Base-by-base conservation (phyloP, 352 stramenopile species). In the Phytophthora idaei region DNA sequence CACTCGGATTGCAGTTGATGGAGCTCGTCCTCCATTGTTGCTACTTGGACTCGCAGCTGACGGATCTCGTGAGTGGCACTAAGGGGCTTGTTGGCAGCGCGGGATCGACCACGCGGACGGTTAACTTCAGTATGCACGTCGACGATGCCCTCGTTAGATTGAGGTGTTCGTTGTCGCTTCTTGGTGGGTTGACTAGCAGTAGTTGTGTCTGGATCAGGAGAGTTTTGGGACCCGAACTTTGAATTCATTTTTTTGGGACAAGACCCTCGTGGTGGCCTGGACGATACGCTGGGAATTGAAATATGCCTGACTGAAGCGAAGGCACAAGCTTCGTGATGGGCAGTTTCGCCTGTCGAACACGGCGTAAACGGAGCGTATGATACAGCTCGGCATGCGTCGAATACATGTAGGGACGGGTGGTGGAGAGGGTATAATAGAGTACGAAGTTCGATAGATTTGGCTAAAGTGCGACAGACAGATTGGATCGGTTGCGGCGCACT, bases 41-140 rank as follows among this genome's bases (percentile, higher is more conserved):
- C 28, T 1, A 54, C 48, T 39, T 54, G 28, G 10, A 9, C 29
- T 25, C 48, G 28, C 28, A 42, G 48, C 48, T 42, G 48, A 39
- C 48, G 48, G 27, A 42, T 54, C 5, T 54, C 29, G 12, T 54
- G 48, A 5, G 47, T 53, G 4, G 27, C 47, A 37, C 47, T 53
- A 9, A 21, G 5, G 32, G 32, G 32, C 8, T 37, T 37, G 32
- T 37, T 37, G 32, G 8, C 32, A 9, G 8, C 32, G 32, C 32
- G 32, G 32, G 32, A 11, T 32, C 44, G 44, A 50, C 8, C 12
- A 32, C 44, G 44, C 28, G 44, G 11, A 2, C 44, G 44, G 14
- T 25, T 27, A 31, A 10, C 25, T 7, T 10, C 45, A 51, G 45
- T n/a, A 42, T 5, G 3, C 36, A n/a, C 10, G n/a, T 42, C n/a